These are phyloP conservation scores for Venturia effusa DNA, from an alignment of 2,329 filamentous ascomycete species.

Conservation along the genomic window DNA sequence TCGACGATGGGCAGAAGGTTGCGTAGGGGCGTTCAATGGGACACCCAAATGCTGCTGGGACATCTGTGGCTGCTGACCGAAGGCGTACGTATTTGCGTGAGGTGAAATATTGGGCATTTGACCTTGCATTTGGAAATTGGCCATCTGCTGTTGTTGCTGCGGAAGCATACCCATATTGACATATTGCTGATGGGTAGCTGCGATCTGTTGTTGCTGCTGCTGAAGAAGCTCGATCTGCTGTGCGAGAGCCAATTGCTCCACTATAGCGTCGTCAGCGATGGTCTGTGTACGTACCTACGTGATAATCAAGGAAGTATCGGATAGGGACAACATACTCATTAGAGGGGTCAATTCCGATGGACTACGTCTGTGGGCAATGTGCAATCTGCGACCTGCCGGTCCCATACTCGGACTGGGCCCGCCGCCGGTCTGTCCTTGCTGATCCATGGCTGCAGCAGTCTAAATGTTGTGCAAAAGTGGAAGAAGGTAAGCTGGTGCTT, in stretches of 20 bases:
- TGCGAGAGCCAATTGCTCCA: slow-evolving; percentile 96
- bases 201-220: slow-evolving; percentile 95
- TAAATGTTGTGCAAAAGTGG: slow-evolving; percentile 8
- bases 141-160: slow-evolving; percentile 63
- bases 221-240: slow-evolving; percentile 96
- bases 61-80: slow-evolving; percentile 66
- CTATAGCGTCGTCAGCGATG: slow-evolving; percentile 38
- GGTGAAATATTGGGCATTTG: slow-evolving; percentile 65
- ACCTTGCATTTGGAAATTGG: slow-evolving; percentile 56
- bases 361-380: slow-evolving; percentile 94
- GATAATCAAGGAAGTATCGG: slow-evolving; percentile 6
- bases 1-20: slow-evolving; percentile 81
- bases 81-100: slow-evolving; percentile 74
- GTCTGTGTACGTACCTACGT: neutral
- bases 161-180: slow-evolving; percentile 94
- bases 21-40: slow-evolving; percentile 63
- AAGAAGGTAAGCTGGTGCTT: neutral
- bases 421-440: slow-evolving; percentile 17
- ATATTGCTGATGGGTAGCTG: slow-evolving; percentile 93
- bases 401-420: slow-evolving; percentile 37
- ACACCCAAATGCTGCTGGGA: slow-evolving; percentile 53
- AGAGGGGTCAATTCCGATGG: slow-evolving; percentile 94
- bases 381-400: slow-evolving; percentile 76
- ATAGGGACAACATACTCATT: slow-evolving; percentile 66
- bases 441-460: slow-evolving; percentile 5